Evolutionary conservation across 2,329 filamentous ascomycete genomes (phyloP).

Genomic region (Xylariales sp.): DNA sequence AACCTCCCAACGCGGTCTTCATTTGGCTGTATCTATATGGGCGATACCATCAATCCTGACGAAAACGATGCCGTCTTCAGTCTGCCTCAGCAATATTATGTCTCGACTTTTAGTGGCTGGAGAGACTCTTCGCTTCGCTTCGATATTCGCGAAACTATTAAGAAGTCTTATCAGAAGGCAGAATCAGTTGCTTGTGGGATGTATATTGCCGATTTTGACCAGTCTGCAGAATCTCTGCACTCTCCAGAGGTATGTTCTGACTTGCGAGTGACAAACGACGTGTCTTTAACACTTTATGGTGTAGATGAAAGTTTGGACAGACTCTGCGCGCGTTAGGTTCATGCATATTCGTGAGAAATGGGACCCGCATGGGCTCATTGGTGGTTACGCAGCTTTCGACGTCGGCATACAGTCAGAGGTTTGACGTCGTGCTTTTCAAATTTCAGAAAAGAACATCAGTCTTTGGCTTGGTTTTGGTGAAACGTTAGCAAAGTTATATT

Average conservation of each 20-base stretch:
- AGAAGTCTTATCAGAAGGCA: background rate
- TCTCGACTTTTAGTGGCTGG: constrained; percentile 5
- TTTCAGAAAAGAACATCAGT: no score
- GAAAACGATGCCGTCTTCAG: constrained; percentile 3
- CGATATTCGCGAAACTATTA: background rate
- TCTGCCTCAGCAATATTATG: constrained; percentile 4
- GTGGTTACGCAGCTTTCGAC: no score
- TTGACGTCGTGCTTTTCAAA: no score
- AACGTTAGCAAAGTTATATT: no score
- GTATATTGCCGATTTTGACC: constrained; percentile 1
- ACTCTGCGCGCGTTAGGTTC: background rate
- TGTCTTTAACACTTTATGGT: background rate
- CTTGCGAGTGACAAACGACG: background rate
- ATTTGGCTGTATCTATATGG: constrained; percentile 3
- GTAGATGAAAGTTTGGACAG: constrained; percentile 1
- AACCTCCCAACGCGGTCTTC: constrained; percentile 4
- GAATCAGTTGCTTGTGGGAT: background rate
- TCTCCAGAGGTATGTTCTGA: background rate
- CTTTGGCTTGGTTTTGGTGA: no score
- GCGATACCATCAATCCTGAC: background rate
- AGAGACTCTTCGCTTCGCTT: background rate
- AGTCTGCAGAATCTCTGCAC: background rate
- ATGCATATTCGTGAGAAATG: background rate
- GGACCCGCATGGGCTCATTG: no score
- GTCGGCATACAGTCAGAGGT: no score